Base-by-base conservation (phyloP, 2,329 filamentous ascomycete genomes). In the Harringtonia aguacate region DNA sequence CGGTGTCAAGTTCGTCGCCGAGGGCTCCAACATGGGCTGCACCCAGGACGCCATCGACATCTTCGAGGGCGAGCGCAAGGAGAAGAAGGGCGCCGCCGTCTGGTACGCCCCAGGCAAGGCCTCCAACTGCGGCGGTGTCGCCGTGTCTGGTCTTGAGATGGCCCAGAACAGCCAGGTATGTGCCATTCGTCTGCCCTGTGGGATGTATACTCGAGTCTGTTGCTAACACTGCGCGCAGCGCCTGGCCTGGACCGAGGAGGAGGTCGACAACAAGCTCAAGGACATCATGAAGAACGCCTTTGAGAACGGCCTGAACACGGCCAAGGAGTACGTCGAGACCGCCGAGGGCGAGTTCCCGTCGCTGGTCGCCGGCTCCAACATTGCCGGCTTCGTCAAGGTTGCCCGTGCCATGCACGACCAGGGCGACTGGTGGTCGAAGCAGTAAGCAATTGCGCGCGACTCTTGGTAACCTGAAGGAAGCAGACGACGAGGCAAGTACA, bases 1-100 rank as follows among this genome's bases (percentile, higher is more conserved):
- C 47, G 90, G 90, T 54, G 77, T 75, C 60, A 79, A 82, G 62
- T 94, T 87, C 72, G 82, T 97, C 53, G 92, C 92, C 46, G 92
- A 98, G 71, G 92, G 92, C 46, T 92, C 84, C 68, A 97, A 97
- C 79, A 97, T 98, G 92, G 92, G 92, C 52, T 95, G 88, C 75
- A 95, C 89, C 29, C 87, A 92, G 68, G 88, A 85, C 53, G 90
- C 90, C 54, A 95, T 98, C 58, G 85, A 95, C 58, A 72, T 87
- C 53, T 97, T 97, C 63, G 90, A 97, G 77, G 76, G 73, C 17
- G 72, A 81, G 57, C 77, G 89, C 55, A 79, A 72, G 61, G 77
- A 77, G 62, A 79, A 86, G 71, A 79, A 77, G 52, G 66, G 67
- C 42, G 35, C 29, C 18, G 79, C 86, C 48, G 80, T 95, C 65